Conservation (phyloP, 75 land plant species). For the Pinus taeda region DNA sequence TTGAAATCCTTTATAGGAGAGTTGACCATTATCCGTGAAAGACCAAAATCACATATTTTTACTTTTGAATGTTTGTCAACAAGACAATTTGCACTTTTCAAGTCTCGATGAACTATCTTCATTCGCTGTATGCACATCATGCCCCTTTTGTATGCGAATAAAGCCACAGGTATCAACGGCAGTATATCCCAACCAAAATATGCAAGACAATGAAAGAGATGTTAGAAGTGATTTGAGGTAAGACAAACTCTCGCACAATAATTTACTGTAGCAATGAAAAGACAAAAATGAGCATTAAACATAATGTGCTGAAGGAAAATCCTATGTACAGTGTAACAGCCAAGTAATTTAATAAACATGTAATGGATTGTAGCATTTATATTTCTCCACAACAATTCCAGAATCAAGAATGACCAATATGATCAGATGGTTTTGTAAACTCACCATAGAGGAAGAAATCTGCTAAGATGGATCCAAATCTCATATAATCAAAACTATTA, state of each 20-base stretch:
- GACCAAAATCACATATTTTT: conserved; percentile 97
- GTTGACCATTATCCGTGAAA: conserved; percentile 71
- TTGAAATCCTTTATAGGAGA: conserved; percentile 60
- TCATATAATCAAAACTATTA: background rate
- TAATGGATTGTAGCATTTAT: background rate
- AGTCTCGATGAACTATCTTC: conserved; percentile 95
- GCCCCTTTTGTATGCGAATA: conserved; percentile 51
- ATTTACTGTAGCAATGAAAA: background rate
- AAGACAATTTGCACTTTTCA: conserved; percentile 96
- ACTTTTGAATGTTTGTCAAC: conserved; percentile 92
- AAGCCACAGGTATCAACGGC: conserved; percentile 12
- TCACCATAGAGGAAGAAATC: background rate
- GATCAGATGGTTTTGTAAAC: background rate
- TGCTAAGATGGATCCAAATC: too few relatives aligned
- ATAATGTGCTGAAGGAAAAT: background rate
- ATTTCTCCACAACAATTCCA: background rate
- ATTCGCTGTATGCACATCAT: conserved; percentile 97
- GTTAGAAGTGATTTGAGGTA: background rate
- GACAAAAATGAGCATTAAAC: background rate
- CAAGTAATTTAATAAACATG: background rate
- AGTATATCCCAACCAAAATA: conserved; percentile 7
- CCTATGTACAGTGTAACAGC: too few relatives aligned
- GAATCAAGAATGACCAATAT: background rate
- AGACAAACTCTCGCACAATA: background rate
- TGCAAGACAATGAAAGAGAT: background rate